These are phyloP conservation scores for Pseudozyma sp. DNA, from an alignment of 1,284 basidiomycete species.

Conservation along the genomic window DNA sequence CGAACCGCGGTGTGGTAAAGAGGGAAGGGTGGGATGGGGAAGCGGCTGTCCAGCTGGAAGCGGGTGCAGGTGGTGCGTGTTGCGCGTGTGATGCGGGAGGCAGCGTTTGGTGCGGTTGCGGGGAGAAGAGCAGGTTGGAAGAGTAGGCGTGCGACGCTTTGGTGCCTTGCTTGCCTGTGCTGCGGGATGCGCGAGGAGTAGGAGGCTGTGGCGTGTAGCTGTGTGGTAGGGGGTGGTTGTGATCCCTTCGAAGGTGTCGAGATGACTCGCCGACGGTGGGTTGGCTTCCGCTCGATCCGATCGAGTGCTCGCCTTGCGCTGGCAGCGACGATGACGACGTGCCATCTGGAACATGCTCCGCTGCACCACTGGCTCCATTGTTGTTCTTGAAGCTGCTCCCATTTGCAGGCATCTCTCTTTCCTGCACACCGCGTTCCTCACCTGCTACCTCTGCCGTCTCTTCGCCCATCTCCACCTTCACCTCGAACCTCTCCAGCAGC, in stretches of 20 bases:
- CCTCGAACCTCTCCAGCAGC: constrained; percentile 19
- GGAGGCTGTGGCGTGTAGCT: neutral
- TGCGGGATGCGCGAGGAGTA: neutral
- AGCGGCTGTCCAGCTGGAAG: constrained; percentile 4
- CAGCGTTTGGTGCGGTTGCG: neutral
- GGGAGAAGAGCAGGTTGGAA: constrained; percentile 23
- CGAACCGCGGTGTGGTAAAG: neutral
- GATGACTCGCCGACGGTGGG: neutral
- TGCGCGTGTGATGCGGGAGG: neutral
- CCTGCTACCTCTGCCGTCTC: neutral
- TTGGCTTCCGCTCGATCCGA: no score
- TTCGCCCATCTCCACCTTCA: neutral
- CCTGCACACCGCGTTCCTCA: no score
- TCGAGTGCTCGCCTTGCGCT: no score
- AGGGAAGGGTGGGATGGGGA: neutral
- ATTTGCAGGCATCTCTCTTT: no score
- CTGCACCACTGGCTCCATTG: no score
- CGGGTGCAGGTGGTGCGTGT: no score
- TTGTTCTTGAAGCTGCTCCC: no score
- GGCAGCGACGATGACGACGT: no score
- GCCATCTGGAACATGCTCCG: neutral
- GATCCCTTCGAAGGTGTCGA: constrained; percentile 10
- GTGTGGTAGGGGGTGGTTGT: constrained; percentile 4
- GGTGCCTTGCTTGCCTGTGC: constrained; percentile 15
- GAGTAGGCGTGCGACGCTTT: constrained; percentile 24